Evolutionary conservation across 352 stramenopile species (phyloP).

Genomic region (Globisporangium cederbergense): DNA sequence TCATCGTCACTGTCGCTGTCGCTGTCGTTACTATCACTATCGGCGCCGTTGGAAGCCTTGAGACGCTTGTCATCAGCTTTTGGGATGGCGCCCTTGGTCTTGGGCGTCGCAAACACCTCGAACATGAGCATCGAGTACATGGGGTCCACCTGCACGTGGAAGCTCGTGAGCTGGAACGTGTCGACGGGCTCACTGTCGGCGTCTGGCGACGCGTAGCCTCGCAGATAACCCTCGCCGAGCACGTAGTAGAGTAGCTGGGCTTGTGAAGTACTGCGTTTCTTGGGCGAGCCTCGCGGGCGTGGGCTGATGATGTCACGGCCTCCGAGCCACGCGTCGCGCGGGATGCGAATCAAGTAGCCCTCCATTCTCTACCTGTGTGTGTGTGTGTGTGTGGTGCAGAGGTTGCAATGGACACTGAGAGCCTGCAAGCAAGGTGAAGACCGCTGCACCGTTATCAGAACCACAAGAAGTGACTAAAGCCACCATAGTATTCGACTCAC

Average conservation of each 20-base stretch:
- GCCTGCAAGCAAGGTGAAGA: too few species aligned
- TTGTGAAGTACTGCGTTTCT: background rate
- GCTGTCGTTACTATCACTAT: background rate
- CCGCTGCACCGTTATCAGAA: too few species aligned
- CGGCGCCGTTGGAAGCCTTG: background rate
- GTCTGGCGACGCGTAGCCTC: conserved; percentile 41
- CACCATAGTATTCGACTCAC: too few species aligned
- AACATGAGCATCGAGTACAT: conserved; percentile 68
- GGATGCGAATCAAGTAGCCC: conserved; percentile 67
- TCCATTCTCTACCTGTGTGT: conserved; percentile 35
- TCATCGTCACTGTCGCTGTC: conserved; percentile 21
- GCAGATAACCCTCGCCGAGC: conserved; percentile 57
- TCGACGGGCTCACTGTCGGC: conserved; percentile 36
- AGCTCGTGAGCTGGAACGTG: conserved; percentile 54
- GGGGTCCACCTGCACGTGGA: conserved; percentile 54
- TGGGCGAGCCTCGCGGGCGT: too few species aligned
- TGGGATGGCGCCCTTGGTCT: conserved; percentile 8
- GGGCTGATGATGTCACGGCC: background rate
- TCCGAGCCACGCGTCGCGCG: conserved; percentile 22
- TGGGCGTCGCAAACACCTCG: conserved; percentile 40
- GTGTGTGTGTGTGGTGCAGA: background rate
- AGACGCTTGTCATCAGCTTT: too few species aligned
- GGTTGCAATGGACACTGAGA: background rate
- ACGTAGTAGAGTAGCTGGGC: conserved; percentile 60
- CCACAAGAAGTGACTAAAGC: too few species aligned